Evolutionary conservation across 352 stramenopile genomes (phyloP).

Genomic region (Peronospora farinosa): DNA sequence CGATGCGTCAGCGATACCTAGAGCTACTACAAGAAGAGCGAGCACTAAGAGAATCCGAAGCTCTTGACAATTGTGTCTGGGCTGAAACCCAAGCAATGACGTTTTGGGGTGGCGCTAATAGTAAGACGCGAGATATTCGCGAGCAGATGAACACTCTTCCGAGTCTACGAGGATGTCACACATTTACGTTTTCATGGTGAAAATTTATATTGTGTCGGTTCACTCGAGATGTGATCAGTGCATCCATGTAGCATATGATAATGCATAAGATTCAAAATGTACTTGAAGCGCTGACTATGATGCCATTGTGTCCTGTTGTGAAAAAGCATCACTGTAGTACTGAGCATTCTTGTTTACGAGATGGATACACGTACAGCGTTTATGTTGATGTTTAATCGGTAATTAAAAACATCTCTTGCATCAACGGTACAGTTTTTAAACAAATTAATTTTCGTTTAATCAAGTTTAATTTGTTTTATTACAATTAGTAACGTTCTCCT

Average conservation of each 20-base stretch:
- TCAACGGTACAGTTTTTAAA: no score
- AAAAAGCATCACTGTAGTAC: background rate
- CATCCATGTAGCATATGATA: background rate
- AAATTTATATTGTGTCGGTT: background rate
- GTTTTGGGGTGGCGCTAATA: conserved; percentile 20
- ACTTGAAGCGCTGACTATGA: background rate
- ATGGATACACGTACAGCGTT: no score
- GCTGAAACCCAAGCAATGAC: conserved; percentile 11
- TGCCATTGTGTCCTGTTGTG: background rate
- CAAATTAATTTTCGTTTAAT: no score
- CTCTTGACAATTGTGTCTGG: conserved; percentile 11
- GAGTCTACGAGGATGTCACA: conserved; percentile 16
- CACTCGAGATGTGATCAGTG: background rate
- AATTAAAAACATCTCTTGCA: no score
- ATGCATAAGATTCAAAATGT: background rate
- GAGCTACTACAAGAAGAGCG: conserved; percentile 25
- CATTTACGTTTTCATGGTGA: conserved; percentile 32
- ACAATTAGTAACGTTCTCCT: no score
- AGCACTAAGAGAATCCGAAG: conserved; percentile 13
- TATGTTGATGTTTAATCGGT: no score
- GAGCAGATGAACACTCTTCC: conserved; percentile 29
- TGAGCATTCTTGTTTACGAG: no score
- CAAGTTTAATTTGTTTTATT: no score
- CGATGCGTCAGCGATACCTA: conserved; percentile 14
- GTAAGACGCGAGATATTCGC: conserved; percentile 16